Evolutionary conservation across 441 rosid genomes (phyloP).

Genomic region (Corymbia citriodora): DNA sequence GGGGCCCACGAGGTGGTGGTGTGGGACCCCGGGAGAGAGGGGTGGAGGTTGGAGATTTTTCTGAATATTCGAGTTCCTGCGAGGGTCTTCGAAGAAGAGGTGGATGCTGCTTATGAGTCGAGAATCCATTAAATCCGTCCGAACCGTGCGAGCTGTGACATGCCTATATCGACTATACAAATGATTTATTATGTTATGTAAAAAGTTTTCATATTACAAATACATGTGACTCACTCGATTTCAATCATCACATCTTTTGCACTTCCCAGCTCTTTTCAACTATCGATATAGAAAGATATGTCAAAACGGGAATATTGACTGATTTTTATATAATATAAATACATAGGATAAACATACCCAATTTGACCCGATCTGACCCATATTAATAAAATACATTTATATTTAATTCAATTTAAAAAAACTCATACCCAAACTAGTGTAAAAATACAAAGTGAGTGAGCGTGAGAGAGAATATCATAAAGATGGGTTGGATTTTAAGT

Average conservation of each 20-base stretch:
- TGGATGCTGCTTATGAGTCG: not conserved
- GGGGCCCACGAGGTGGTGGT: not conserved
- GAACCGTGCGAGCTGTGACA: not conserved
- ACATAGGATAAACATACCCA: too few relatives aligned
- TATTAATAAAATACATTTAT: too few relatives aligned
- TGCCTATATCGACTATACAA: accelerated
- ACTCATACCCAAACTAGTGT: too few relatives aligned
- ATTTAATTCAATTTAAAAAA: too few relatives aligned
- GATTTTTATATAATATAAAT: too few relatives aligned
- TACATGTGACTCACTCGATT: not conserved
- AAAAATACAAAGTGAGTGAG: too few relatives aligned
- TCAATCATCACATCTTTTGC: accelerated
- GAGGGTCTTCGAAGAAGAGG: not conserved
- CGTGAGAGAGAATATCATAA: too few relatives aligned
- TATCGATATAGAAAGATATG: too few relatives aligned
- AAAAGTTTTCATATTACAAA: not conserved
- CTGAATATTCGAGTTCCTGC: accelerated
- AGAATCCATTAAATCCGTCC: not conserved
- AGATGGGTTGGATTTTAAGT: too few relatives aligned
- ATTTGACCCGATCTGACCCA: too few relatives aligned
- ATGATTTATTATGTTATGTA: accelerated
- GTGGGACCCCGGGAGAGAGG: not conserved
- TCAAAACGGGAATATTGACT: too few relatives aligned
- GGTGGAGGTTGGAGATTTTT: not conserved
- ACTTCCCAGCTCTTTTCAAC: too few relatives aligned